Evolutionary conservation across 192 early-diverging fungal genomes (phyloP).

Genomic region (Podila clonocystis): DNA sequence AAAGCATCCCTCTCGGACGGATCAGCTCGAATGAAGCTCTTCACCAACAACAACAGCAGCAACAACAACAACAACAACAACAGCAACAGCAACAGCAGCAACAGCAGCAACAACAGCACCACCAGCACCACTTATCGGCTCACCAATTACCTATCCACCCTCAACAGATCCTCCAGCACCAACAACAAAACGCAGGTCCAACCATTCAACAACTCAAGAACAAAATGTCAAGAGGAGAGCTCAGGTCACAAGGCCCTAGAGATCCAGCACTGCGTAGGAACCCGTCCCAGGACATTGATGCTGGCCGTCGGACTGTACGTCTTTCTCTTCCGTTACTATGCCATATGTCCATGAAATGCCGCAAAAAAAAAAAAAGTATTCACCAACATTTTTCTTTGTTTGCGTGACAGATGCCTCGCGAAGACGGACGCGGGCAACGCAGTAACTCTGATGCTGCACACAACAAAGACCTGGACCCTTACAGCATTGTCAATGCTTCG

Average conservation of each 20-base stretch:
- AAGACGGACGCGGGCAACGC: not conserved
- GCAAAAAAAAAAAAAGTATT: not conserved
- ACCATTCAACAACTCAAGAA: slow-evolving; percentile 50
- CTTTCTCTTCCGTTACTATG: not conserved
- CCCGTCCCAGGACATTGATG: slow-evolving; percentile 40
- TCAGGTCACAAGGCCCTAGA: slow-evolving; percentile 25
- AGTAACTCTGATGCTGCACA: not conserved
- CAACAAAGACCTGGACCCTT: not conserved
- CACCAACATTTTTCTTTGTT: too few relatives aligned
- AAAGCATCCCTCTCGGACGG: slow-evolving; percentile 54
- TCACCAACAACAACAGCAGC: slow-evolving; percentile 47
- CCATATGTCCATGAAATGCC: not conserved
- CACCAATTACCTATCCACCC: slow-evolving; percentile 20
- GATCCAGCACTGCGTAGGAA: slow-evolving; percentile 19
- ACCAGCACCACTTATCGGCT: slow-evolving; percentile 5
- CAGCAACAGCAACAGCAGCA: slow-evolving; percentile 22
- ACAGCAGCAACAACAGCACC: slow-evolving; percentile 35
- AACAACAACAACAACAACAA: slow-evolving; percentile 32
- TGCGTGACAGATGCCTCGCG: not conserved
- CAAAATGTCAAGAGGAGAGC: slow-evolving; percentile 42
- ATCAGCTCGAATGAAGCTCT: slow-evolving; percentile 56
- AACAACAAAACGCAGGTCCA: slow-evolving; percentile 26
- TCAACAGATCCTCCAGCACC: slow-evolving; percentile 42
- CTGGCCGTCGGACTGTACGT: slow-evolving; percentile 28
- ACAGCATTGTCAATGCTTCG: slow-evolving; percentile 58